phyloP scores from a whole-genome alignment of 805 yeast genomes.

The Ogataea sp. region DNA sequence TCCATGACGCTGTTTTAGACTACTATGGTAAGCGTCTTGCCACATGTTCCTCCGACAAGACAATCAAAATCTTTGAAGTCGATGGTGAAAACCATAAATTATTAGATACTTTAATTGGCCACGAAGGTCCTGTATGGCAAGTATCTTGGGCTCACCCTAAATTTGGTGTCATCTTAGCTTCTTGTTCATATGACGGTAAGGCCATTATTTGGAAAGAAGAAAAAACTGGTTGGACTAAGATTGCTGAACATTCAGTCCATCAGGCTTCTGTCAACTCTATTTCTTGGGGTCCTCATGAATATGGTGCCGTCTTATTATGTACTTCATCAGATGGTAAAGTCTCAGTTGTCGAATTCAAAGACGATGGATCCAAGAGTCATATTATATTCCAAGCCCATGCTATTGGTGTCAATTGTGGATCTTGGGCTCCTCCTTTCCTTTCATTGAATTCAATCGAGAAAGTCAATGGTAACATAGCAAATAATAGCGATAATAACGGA shows the following conservation, averaged over 20 bases:
- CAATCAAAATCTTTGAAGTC: slow-evolving; percentile 89
- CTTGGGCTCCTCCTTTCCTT: slow-evolving; percentile 70
- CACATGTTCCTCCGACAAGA: slow-evolving; percentile 91
- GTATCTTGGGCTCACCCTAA: slow-evolving; percentile 99
- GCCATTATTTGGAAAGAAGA: slow-evolving; percentile 95
- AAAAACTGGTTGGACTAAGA: slow-evolving; percentile 77
- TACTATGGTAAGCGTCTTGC: slow-evolving; percentile 95
- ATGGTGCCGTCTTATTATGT: slow-evolving; percentile 85
- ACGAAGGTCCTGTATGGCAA: slow-evolving; percentile 99
- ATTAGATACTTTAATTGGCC: slow-evolving; percentile 81
- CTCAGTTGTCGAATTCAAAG: slow-evolving; percentile 84
- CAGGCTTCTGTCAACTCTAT: slow-evolving; percentile 93
- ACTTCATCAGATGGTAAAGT: slow-evolving; percentile 91
- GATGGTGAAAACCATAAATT: slow-evolving; percentile 78
- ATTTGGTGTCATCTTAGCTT: slow-evolving; percentile 90
- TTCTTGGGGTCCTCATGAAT: slow-evolving; percentile 96
- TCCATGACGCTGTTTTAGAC: slow-evolving; percentile 95
- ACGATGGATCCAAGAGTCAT: slow-evolving; percentile 73
- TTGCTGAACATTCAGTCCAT: slow-evolving; percentile 82
- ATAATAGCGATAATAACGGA: too few relatives aligned
- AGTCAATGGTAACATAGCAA: not conserved
- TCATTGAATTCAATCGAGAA: not conserved
- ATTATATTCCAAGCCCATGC: slow-evolving; percentile 72
- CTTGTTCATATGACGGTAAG: slow-evolving; percentile 92
- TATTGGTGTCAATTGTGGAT: slow-evolving; percentile 89